Evolutionary conservation across 2,329 filamentous ascomycete genomes (phyloP), one percentile per base, ranked within the genome.

Genomic region (Seiridium unicorne): DNA sequence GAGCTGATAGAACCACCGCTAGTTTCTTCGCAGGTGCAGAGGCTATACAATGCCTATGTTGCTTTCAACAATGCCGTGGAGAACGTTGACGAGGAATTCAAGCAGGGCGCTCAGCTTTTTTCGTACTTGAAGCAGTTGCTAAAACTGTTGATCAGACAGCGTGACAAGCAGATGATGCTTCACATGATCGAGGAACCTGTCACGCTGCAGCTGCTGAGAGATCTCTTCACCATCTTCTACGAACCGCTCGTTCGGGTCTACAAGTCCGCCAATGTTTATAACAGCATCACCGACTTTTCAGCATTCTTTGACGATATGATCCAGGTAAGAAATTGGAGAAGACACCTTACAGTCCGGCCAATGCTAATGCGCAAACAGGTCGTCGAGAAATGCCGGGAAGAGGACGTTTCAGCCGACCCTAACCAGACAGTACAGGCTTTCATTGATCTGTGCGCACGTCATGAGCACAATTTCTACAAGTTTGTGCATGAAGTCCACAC

Each of bases 381-480:
- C 34, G 84, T 89, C 36, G 86, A 89, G 55, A 84, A 81, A 68
- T 89, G 86, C 67, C 80, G 85, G 60, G 85, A 89, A 62, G 84
- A 89, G 68, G 95, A 98, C 72, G 90, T 95, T 51, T 93, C 92
- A 2, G 93, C 94, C 1, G 95, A 99, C 73, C 95, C 95, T 4
- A 99, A 99, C 73, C 93, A 97, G 79, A 99, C 95, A 0, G 95
- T 99, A 1, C 95, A 99, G 73, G 90, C 93, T 13, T 99, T 99
- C 71, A 99, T 99, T 70, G 95, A 99, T 71, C 84, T 99, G 31
- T 99, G 95, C 74, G 90, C 92, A 66, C 87, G 95, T 48, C 95
- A 99, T 73, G 92, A 99, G 76, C 88, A 96, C 73, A 96, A 96
- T 76, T 94, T 99, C 73, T 99, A 98, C 84, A 98, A 97, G 74